phyloP scores from a whole-genome alignment of 371 early-diverging fungal genomes.

The Mortierella sp. region DNA sequence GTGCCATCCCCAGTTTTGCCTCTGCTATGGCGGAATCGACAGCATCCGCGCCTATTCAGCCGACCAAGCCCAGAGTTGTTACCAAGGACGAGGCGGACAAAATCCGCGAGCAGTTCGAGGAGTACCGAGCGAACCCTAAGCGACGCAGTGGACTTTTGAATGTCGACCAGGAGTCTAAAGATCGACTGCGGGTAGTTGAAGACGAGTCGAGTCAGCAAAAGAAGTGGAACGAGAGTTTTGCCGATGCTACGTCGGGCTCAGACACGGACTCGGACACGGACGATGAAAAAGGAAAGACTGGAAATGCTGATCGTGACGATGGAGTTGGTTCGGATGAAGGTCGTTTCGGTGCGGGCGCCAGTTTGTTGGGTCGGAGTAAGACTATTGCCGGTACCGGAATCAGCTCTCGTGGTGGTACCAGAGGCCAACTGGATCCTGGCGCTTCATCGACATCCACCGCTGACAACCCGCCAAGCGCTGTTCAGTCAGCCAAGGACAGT shows the following conservation, averaged over 20 bases:
- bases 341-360: neutral
- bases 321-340: neutral
- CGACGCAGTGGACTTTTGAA: slow-evolving; percentile 14
- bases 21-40: slow-evolving; percentile 2
- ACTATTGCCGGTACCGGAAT: slow-evolving; percentile 43
- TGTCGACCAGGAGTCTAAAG: neutral
- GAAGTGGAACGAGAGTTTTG: neutral
- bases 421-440: neutral
- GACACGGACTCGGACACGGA: slow-evolving; percentile 22
- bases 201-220: slow-evolving; percentile 1
- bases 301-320: neutral
- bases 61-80: slow-evolving; percentile 12
- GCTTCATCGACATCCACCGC: neutral
- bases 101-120: slow-evolving; percentile 40
- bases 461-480: neutral
- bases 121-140: slow-evolving; percentile 33
- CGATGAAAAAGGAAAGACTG: slow-evolving; percentile 1
- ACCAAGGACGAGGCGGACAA: slow-evolving; percentile 28
- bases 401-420: slow-evolving; percentile 16
- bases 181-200: neutral
- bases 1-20: slow-evolving; percentile 15
- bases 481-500: slow-evolving; percentile 5
- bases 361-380: slow-evolving; percentile 37
- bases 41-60: neutral
- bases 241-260: slow-evolving; percentile 20